Evolutionary conservation across 768 basidiomycete genomes (phyloP).

Genomic region (Suillus paluster): DNA sequence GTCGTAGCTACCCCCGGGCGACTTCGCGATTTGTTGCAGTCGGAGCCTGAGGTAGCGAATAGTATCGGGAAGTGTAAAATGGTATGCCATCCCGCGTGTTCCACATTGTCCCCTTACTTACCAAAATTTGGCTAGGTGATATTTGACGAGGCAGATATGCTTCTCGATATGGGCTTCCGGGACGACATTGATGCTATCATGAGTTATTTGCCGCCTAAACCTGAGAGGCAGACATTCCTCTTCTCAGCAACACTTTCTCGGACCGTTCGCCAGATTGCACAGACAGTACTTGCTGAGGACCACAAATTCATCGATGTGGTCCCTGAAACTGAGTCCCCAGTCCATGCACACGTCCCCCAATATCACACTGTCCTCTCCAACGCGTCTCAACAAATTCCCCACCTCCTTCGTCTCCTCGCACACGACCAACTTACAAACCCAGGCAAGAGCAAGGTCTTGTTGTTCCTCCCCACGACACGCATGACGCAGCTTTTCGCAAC

Average conservation of each 20-base stretch:
- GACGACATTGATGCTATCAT: conserved; percentile 81
- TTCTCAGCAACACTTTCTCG: conserved; percentile 88
- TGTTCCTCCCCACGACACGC: conserved; percentile 88
- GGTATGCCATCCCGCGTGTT: conserved; percentile 44
- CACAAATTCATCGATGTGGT: conserved; percentile 80
- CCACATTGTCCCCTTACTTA: conserved; percentile 9
- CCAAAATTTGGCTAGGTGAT: conserved; percentile 59
- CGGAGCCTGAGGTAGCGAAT: conserved; percentile 56
- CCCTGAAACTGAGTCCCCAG: conserved; percentile 53
- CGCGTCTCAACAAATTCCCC: conserved; percentile 73
- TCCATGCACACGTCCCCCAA: conserved; percentile 80
- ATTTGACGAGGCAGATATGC: conserved; percentile 90
- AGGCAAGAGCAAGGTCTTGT: conserved; percentile 69
- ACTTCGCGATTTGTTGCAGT: conserved; percentile 70
- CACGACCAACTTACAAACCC: conserved; percentile 85
- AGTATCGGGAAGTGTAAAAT: conserved; percentile 59
- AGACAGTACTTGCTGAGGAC: conserved; percentile 56
- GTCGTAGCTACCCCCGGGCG: conserved; percentile 93
- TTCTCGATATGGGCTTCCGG: conserved; percentile 92
- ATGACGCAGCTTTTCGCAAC: conserved; percentile 77
- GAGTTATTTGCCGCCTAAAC: conserved; percentile 58
- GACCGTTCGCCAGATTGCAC: conserved; percentile 73
- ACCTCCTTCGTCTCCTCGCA: conserved; percentile 77
- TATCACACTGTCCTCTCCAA: conserved; percentile 75
- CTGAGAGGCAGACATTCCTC: conserved; percentile 86